Evolutionary conservation across 2,329 filamentous ascomycete genomes (phyloP).

Genomic region (Fusarium phyllophilum): DNA sequence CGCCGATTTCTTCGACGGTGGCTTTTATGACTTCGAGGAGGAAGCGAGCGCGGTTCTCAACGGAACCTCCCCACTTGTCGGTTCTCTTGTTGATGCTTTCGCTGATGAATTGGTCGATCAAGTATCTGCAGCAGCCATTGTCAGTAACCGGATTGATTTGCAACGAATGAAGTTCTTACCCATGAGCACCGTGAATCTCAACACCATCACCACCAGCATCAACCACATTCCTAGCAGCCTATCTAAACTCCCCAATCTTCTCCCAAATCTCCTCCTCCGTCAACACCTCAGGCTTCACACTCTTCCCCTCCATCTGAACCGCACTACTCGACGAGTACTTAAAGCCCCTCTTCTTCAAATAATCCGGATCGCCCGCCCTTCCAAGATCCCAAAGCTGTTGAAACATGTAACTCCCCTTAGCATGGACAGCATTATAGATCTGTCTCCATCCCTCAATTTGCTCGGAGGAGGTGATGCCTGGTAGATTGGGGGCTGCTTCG

Average conservation of each 20-base stretch:
- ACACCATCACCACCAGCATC: slow-evolving; percentile 76
- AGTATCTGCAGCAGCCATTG: slow-evolving; percentile 42
- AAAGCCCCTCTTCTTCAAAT: slow-evolving; percentile 37
- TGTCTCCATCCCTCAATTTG: slow-evolving; percentile 70
- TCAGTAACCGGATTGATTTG: background rate
- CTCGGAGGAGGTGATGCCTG: slow-evolving; percentile 66
- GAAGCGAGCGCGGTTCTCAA: slow-evolving; percentile 64
- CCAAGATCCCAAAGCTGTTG: slow-evolving; percentile 74
- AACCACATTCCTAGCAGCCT: slow-evolving; percentile 65
- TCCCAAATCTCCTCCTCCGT: slow-evolving; percentile 72
- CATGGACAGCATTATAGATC: slow-evolving; percentile 71
- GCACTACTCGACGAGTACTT: slow-evolving; percentile 43
- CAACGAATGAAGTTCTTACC: slow-evolving; percentile 47
- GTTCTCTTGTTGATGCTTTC: slow-evolving; percentile 61
- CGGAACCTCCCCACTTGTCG: slow-evolving; percentile 50
- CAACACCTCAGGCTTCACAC: slow-evolving; percentile 50
- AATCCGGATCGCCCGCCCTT: slow-evolving; percentile 51
- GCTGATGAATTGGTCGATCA: slow-evolving; percentile 72
- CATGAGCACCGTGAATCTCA: slow-evolving; percentile 67
- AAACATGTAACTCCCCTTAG: slow-evolving; percentile 69
- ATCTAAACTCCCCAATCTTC: slow-evolving; percentile 69
- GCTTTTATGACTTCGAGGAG: slow-evolving; percentile 60
- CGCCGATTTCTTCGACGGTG: slow-evolving; percentile 56
- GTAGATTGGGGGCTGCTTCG: slow-evolving; percentile 52
- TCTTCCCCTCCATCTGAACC: slow-evolving; percentile 39